Conservation (phyloP, 139 green algal species). For the Trebouxia sp. region DNA sequence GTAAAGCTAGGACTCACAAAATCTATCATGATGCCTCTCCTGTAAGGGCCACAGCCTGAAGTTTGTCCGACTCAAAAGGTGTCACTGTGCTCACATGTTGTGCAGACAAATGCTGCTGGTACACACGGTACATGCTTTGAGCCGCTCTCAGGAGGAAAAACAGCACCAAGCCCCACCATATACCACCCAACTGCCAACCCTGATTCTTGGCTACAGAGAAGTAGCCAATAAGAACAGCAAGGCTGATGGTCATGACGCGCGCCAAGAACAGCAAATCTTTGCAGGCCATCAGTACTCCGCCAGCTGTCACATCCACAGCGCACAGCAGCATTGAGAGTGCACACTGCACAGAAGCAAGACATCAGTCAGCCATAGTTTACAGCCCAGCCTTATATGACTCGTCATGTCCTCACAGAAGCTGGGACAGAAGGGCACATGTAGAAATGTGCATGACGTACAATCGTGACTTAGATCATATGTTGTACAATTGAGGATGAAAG, state of each 20-base stretch:
- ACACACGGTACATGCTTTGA: constrained; percentile 47
- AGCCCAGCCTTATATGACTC: no score
- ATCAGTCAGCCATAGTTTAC: background rate
- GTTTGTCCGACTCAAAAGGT: constrained; percentile 2
- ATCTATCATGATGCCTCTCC: background rate
- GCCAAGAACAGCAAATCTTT: constrained; percentile 51
- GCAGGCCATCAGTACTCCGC: constrained; percentile 53
- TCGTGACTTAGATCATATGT: no score
- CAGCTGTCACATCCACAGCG: constrained; percentile 62
- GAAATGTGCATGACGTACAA: no score
- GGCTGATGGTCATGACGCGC: constrained; percentile 55
- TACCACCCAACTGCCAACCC: constrained; percentile 49
- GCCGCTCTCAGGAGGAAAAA: constrained; percentile 62
- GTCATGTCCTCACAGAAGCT: no score
- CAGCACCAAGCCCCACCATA: constrained; percentile 64
- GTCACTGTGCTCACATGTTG: background rate
- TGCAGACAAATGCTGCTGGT: background rate
- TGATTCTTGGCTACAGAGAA: constrained; percentile 34
- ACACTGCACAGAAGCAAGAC: constrained; percentile 11
- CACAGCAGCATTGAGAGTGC: constrained; percentile 58
- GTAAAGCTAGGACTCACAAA: background rate
- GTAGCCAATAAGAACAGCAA: constrained; percentile 50
- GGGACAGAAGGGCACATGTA: no score
- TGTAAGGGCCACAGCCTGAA: background rate
- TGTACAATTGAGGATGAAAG: no score